Conservation (phyloP, 306 rosid genomes). For the Corylus americana region DNA sequence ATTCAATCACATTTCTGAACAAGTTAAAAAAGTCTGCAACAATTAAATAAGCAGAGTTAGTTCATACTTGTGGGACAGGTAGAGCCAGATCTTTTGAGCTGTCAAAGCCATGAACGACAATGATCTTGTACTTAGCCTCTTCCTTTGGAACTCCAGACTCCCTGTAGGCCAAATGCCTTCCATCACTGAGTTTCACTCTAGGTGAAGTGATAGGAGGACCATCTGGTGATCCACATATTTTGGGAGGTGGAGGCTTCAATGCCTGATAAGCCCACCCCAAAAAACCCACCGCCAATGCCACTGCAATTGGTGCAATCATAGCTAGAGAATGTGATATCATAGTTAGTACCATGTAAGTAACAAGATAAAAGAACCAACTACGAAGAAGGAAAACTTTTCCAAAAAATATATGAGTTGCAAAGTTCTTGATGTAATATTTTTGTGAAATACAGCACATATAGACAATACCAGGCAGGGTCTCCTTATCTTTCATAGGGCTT, state of each 20-base stretch:
- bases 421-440: background rate
- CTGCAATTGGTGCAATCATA: slow-evolving; percentile 56
- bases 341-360: background rate
- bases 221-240: slow-evolving; percentile 54
- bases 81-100: slow-evolving; percentile 54
- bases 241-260: slow-evolving; percentile 62
- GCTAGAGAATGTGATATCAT: slow-evolving; percentile 26
- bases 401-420: background rate
- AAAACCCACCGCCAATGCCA: slow-evolving; percentile 53
- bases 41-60: slow-evolving; percentile 6
- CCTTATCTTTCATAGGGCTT: background rate
- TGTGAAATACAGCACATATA: background rate
- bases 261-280: slow-evolving; percentile 57
- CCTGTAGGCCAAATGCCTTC: slow-evolving; percentile 77
- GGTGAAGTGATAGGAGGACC: slow-evolving; percentile 72
- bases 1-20: background rate
- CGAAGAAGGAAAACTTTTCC: background rate
- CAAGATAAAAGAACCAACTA: background rate
- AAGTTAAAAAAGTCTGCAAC: background rate
- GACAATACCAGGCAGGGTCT: background rate
- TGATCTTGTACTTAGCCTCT: slow-evolving; percentile 65
- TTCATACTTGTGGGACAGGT: slow-evolving; percentile 58
- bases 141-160: slow-evolving; percentile 70
- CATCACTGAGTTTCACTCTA: slow-evolving; percentile 66
- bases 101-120: slow-evolving; percentile 59